Evolutionary conservation across 2,329 filamentous ascomycete species (phyloP), one percentile per base, ranked within the genome.

Genomic region (Ascochyta pisi): DNA sequence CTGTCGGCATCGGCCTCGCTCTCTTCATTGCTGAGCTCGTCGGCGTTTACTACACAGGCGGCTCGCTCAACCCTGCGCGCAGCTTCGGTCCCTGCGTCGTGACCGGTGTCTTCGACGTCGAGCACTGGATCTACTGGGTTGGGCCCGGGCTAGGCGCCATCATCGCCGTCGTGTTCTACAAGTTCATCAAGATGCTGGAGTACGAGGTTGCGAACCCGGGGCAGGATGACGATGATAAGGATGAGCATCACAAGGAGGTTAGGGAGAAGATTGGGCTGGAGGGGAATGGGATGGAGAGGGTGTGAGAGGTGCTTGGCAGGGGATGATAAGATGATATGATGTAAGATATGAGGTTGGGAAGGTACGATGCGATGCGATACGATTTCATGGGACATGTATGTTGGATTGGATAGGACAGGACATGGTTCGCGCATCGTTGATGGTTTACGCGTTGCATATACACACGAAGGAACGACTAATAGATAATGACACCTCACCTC

Each of bases 1-100:
- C 89, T 0, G 77, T 92, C 3, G 88, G 86, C 12, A 90, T 92
- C 65, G 90, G 89, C 1, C 76, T 91, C 7, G 82, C 88, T 0
- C 82, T 92, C 58, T 91, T 92, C 74, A 82, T 91, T 50, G 77
- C 77, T 0, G 79, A 85, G 54, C 64, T 85, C 35, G 76, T 78
- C 16, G 81, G 81, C 75, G 78, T 80, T 22, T 79, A 74, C 68
- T 81, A 78, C 64, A 81, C 78, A 3, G 78, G 78, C 37, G 78
- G 78, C 33, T 77, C 74, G 3, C 71, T 81, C 24, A 81, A 81
- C 50, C 79, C 79, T 7, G 78, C 79, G 13, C 77, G 79, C 44
- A 76, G 73, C 16, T 79, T 81, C 63, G 79, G 78, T 6, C 78
- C 78, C 12, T 78, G 80, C 35, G 77, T 79, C 26, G 66, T 77